Evolutionary conservation across 352 stramenopile genomes (phyloP), one percentile per base, ranked within the genome.

Genomic region (Globisporangium yorkense): DNA sequence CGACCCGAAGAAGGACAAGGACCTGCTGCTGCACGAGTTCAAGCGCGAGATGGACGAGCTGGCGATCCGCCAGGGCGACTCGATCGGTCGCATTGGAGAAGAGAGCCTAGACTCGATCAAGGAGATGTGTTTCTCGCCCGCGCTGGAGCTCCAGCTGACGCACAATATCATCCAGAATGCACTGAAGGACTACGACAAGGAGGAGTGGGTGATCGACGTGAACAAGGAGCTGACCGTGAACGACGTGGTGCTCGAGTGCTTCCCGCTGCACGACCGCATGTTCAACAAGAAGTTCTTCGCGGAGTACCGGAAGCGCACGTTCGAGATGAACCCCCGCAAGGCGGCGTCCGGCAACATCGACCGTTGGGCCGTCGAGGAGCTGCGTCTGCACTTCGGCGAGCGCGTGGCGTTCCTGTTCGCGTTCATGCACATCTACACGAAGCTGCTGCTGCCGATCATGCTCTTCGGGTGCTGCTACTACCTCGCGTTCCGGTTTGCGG

Each of bases 371-470:
- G 84, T 95, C 6, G 85, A 95, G 43, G 85, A 95, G 54, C 66
- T 95, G 5, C 85, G 85, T 24, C 70, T 95, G 21, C 86, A 95
- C 59, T 95, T 95, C 65, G 86, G 86, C 21, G 84, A 94, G 66
- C 86, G 84, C 15, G 86, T 95, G n/a, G 86, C 86, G 29, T 95
- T 95, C 59, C 63, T 94, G 7, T 95, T 95, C 59, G 86, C 86
- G 2, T 95, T 94, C 54, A 95, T 95, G 84, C 82, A 94, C 62
- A 92, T 94, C 62, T 95, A 95, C 72, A 93, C 78, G 40, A 95
- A 95, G 70, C 81, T 89, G 53, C 54, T 95, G 48, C 31, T 91
- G 62, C 85, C 85, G 24, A 68, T 95, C 15, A 91, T 75, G 31
- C 31, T 75, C 24, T 51, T 78, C 1, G 84, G 79, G 37, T 68